Evolutionary conservation across 2,329 filamentous ascomycete species (phyloP), one percentile per base, ranked within the genome.

Genomic region (Hymenoscyphus occultus): DNA sequence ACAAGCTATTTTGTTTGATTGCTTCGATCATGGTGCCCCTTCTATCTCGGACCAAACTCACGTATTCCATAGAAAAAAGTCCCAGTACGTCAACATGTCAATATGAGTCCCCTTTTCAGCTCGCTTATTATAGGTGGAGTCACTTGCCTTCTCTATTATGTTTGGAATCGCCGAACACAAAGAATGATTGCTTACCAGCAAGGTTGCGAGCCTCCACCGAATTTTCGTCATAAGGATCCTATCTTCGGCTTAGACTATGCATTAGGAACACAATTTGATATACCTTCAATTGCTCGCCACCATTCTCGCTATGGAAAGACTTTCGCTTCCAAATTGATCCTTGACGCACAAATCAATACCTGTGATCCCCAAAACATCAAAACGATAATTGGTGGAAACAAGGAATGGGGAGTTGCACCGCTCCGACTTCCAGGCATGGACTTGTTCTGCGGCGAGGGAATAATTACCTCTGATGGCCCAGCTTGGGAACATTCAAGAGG

Each of bases 341-440:
- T 39, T 1, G 60, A 48, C 7, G 16, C 19, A 39, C 31, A 62
- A 19, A 56, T 62, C 35, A 40, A 57, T 5, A 57, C 32, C 10
- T 42, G 31, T 22, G 32, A 39, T 57, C 48, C 22, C 19, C 32
- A 39, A 9, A 62, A 56, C 14, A 12, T 9, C 1, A 19, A 48
- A 56, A 22, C 31, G 0, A 56, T 57, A 10, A 13, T 57, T 12
- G 32, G 22, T 12, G 16, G n/a, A 22, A 57, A 56, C n/a, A 22
- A 22, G 14, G 42, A 39, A 39, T 62, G 51, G 51, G 60, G 51
- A 2, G 32, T 57, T 35, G 48, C 56, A 16, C 35, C 60, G 4
- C 14, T 56, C 13, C 16, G 60, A 58, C 60, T 62, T 45, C 60
- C 60, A 22, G 51, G 31, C 16, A 56, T 62, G 48, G 51, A 56